A percentile compares a stretch with the other conserved stretches of the same genome.
phyloP scores from a whole-genome alignment of 1,139 yeast species.

The Zygotorulaspora mrakii region DNA sequence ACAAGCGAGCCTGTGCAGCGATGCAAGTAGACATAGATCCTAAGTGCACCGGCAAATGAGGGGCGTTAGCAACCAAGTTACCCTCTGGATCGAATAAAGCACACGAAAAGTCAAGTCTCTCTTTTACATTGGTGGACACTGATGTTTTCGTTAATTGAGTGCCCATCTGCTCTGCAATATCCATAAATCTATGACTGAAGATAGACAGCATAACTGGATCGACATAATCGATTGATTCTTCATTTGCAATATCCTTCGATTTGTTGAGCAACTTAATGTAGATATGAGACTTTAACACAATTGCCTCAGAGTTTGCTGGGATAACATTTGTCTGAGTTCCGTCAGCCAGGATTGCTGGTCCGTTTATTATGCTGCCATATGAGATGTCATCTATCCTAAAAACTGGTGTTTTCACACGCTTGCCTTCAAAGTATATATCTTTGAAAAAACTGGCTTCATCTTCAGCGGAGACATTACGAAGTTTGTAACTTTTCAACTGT shows the following conservation, averaged over 20 bases:
- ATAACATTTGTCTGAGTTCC: constrained; percentile 82
- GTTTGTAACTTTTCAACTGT: constrained; percentile 31
- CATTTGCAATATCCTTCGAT: constrained; percentile 25
- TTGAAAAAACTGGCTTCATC: constrained; percentile 35
- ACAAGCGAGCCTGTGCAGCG: constrained; percentile 57
- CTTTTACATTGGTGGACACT: constrained; percentile 82
- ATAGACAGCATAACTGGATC: constrained; percentile 75
- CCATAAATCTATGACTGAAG: constrained; percentile 82
- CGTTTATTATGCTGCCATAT: constrained; percentile 53
- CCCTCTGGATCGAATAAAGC: constrained; percentile 75
- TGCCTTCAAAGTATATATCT: constrained; percentile 46
- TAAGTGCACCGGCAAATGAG: constrained; percentile 82
- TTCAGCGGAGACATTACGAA: constrained; percentile 19
- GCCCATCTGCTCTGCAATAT: constrained; percentile 89
- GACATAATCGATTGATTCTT: constrained; percentile 26
- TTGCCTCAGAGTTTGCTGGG: constrained; percentile 67
- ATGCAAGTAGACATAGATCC: constrained; percentile 90
- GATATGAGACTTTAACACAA: constrained; percentile 58
- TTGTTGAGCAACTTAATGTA: constrained; percentile 39
- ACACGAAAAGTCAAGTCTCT: constrained; percentile 78
- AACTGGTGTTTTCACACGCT: constrained; percentile 52
- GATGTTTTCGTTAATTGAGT: constrained; percentile 73
- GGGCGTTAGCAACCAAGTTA: constrained; percentile 79
- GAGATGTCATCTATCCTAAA: constrained; percentile 48
- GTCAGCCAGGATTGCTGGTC: constrained; percentile 85